Evolutionary conservation across 2,329 filamentous ascomycete species (phyloP), one percentile per base, ranked within the genome.

Genomic region (Ambrosiella xylebori): DNA sequence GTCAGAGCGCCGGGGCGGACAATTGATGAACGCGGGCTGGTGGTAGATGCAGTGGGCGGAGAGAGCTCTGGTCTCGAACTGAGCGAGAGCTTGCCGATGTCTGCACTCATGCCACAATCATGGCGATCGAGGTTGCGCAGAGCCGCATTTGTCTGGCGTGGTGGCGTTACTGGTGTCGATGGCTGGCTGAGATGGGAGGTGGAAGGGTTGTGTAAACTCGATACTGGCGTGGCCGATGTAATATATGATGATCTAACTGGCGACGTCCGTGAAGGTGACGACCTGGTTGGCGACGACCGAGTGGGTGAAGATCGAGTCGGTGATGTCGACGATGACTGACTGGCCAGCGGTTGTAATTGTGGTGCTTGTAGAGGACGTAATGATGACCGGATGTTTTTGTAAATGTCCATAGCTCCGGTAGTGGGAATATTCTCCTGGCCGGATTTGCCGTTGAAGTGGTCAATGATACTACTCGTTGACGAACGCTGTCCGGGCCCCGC

Each of bases 351-450:
- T 15, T 58, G 64, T 13, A 74, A 78, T 2, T 85, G 84, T 1
- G 79, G 74, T 66, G 86, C 85, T 2, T 84, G 80, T 6, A 89
- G 75, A 27, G 86, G 86, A 54, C 88, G 81, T 61, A 95, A 73
- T 19, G 87, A 89, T 65, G 86, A 85, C 57, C 88, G 84, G 61
- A 85, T 78, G 63, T 77, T 84, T 44, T 54, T 44, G 15, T 54
- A 54, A 41, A 54, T 41, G 17, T 54, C 38, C 13, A 38, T 54
- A 19, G 11, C 38, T 27, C 19, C 63, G 79, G 81, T 66, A 88
- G 90, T 62, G 84, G 75, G 64, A 79, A 80, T 74, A 61, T 70
- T 68, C 59, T 69, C 70, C 64, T 72, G 70, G 57, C 70, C 64
- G 62, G 65, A 37, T 9, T 39, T 58, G 38, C 47, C 50, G 35